phyloP scores from a whole-genome alignment of 2,329 filamentous ascomycete genomes.

The Colletotrichum phormii region DNA sequence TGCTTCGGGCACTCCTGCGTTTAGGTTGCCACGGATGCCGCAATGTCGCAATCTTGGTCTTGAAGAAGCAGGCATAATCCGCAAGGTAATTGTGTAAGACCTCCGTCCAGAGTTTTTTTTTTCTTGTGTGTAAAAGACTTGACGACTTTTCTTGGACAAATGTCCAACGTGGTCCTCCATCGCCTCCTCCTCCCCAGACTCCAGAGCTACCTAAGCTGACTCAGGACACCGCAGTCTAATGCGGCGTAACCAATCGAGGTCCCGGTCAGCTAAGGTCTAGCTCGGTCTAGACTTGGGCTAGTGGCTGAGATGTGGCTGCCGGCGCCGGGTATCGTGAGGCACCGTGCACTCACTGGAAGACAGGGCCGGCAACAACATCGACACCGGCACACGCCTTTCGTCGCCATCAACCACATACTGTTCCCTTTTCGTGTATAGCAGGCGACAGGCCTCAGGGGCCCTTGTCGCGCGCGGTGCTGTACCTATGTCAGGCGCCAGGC shows the following conservation, averaged over 20 bases:
- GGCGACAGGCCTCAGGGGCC: not conserved
- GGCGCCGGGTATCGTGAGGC: conserved; percentile 4
- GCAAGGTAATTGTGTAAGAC: not conserved
- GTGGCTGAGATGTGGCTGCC: conserved; percentile 24
- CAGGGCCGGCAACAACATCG: not conserved
- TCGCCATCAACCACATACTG: not conserved
- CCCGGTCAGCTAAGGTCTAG: not conserved
- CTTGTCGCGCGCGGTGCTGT: not conserved
- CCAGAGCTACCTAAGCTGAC: not conserved
- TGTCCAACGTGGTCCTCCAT: too few species aligned
- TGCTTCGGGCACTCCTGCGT: not conserved
- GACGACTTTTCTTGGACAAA: not conserved
- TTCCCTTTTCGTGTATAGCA: not conserved
- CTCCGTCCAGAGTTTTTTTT: conserved; percentile 5
- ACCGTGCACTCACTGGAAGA: not conserved
- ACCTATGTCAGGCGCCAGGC: not conserved
- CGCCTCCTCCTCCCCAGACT: too few species aligned
- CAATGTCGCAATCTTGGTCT: conserved; percentile 4
- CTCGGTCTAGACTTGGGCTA: conserved; percentile 1
- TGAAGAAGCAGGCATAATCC: conserved; percentile 15
- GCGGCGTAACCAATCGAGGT: not conserved
- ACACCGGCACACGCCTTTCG: not conserved
- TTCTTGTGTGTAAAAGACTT: not conserved
- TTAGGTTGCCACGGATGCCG: conserved; percentile 1
- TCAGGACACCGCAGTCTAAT: not conserved